Evolutionary conservation across 768 basidiomycete species (phyloP), one percentile per base, ranked within the genome.

Genomic region (Termitomyces sp.): DNA sequence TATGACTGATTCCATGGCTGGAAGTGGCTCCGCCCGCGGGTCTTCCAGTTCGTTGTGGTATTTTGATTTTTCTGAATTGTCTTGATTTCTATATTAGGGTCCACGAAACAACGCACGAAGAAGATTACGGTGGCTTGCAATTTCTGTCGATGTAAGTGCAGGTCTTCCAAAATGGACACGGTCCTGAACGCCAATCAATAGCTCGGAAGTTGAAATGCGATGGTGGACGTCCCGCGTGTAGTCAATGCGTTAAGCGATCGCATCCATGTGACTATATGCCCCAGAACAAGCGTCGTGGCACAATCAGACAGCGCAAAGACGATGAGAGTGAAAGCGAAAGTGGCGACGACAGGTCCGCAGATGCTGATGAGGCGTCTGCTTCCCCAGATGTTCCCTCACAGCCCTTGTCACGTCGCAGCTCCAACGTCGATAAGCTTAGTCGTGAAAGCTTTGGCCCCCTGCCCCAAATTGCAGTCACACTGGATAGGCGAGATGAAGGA

Each of bases 101-200:
- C 84, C 34, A 78, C 79, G 61, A 87, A 87, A 63, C 83, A 83
- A 63, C 81, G 89, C 57, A 83, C 86, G 54, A 92, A 91, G 78
- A 92, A 93, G 73, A 93, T 93, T 54, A 91, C 88, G 22, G 90
- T 93, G 45, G 91, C 91, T 39, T 93, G 91, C 76, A 92, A 93
- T 71, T 93, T 93, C 71, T 93, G 91, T 76, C 87, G 91, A 61
- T 92, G 91, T 92, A 71, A 74, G 89, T 81, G 33, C 56, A 61
- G 60, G 65, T 27, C 53, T 60, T 57, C 26, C 2, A 55, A 46
- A 53, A 48, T 53, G 36, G 36, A 7, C 24, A 44, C 32, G 50
- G 48, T 56, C 30, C 64, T 58, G 27, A 65, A 67, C 43, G 55
- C 47, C 55, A 50, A 64, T 63, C 51, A 66, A 53, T 71, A 93